phyloP scores from a whole-genome alignment of 768 basidiomycete species.

The Termitomyces sp. region DNA sequence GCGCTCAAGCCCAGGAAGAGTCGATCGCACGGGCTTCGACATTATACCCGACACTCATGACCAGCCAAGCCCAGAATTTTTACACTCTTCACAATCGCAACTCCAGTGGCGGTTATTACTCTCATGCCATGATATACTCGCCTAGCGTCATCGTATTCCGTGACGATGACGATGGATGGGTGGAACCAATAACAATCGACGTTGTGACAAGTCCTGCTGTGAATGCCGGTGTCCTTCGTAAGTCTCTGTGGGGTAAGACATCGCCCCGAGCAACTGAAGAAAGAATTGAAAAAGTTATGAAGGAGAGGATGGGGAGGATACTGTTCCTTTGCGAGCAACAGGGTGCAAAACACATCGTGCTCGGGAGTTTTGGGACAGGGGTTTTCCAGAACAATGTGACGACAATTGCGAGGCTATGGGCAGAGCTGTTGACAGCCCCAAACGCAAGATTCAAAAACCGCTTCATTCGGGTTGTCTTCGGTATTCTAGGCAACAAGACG shows the following conservation, averaged over 20 bases:
- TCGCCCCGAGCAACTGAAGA: slow-evolving; percentile 19
- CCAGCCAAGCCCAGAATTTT: slow-evolving; percentile 49
- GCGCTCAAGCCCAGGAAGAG: slow-evolving; percentile 78
- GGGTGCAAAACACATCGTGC: slow-evolving; percentile 52
- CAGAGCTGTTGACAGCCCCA: slow-evolving; percentile 44
- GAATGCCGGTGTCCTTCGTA: slow-evolving; percentile 49
- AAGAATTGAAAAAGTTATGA: slow-evolving; percentile 52
- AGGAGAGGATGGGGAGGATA: slow-evolving; percentile 65
- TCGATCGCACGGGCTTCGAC: slow-evolving; percentile 74
- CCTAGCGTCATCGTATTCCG: slow-evolving; percentile 59
- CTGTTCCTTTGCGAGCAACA: slow-evolving; percentile 59
- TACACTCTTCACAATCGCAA: slow-evolving; percentile 53
- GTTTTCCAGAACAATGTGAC: slow-evolving; percentile 64
- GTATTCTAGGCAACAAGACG: slow-evolving; percentile 36
- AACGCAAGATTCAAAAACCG: slow-evolving; percentile 48
- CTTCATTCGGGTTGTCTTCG: slow-evolving; percentile 64
- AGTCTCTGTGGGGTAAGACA: slow-evolving; percentile 15
- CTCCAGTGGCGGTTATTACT: slow-evolving; percentile 52
- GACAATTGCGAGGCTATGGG: slow-evolving; percentile 59
- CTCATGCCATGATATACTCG: slow-evolving; percentile 77
- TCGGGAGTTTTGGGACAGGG: slow-evolving; percentile 77
- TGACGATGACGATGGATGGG: slow-evolving; percentile 53
- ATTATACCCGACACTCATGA: slow-evolving; percentile 57
- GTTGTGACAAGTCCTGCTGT: slow-evolving; percentile 72
- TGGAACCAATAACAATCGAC: slow-evolving; percentile 53